Percentiles rank a stretch among this genome's conserved stretches.
phyloP scores from a whole-genome alignment of 1,139 yeast genomes.

The Blastobotrys elegans region DNA sequence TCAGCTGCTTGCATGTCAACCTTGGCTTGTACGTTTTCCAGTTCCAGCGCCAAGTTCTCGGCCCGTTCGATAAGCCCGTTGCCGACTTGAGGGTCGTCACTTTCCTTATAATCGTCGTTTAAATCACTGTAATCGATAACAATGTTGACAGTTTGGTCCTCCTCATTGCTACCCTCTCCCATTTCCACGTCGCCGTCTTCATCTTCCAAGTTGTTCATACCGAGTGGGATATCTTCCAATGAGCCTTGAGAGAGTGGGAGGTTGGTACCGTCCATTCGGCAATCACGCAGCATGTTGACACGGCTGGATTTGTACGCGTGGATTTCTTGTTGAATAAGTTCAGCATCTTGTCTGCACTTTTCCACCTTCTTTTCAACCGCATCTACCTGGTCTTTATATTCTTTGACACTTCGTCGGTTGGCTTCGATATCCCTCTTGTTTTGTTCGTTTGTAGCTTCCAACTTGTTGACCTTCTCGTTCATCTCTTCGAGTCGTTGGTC shows the following conservation, averaged over 20 bases:
- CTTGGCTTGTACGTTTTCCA: constrained; percentile 70
- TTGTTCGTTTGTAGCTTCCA: constrained; percentile 19
- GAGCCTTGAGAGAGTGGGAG: constrained; percentile 63
- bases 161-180: constrained; percentile 17
- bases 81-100: constrained; percentile 33
- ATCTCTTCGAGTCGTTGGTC: constrained; percentile 4
- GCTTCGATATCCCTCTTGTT: constrained; percentile 15
- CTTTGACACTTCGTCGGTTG: constrained; percentile 10
- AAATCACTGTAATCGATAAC: constrained; percentile 55
- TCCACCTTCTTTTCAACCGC: constrained; percentile 11
- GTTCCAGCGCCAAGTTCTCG: constrained; percentile 49
- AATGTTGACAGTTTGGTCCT: constrained; percentile 38
- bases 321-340: constrained; percentile 34
- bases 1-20: constrained; percentile 60
- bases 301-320: constrained; percentile 52
- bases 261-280: constrained; percentile 66
- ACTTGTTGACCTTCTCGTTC: constrained; percentile 12
- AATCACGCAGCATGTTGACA: constrained; percentile 57
- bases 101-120: constrained; percentile 39
- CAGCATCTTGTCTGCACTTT: constrained; percentile 27
- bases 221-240: constrained; percentile 47
- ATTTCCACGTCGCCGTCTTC: constrained; percentile 26
- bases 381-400: constrained; percentile 8
- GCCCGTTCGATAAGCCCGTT: constrained; percentile 43
- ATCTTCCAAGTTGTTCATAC: constrained; percentile 34